Base-by-base conservation (phyloP, 2,329 filamentous ascomycete genomes). In the Sporothrix schenckii region DNA sequence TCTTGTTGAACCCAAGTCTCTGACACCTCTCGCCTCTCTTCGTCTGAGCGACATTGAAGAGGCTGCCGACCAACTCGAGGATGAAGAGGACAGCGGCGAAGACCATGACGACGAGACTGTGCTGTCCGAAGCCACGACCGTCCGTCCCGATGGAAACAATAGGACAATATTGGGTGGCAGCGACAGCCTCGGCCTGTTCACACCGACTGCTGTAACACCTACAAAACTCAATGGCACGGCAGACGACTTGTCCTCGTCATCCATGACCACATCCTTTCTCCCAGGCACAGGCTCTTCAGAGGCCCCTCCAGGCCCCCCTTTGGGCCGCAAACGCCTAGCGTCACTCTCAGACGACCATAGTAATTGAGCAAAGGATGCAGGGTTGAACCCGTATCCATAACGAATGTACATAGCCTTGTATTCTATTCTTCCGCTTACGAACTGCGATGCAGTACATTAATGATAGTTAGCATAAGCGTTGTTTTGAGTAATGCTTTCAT, bases 1-100 rank as follows among this genome's bases (percentile, higher is more conserved):
- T 11, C 41, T 66, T 16, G 52, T 21, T 4, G 52, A 44, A 14
- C 53, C 66, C 10, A 56, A 44, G n/a, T 68, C 50, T 19, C 30
- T 61, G 50, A 52, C 69, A 14, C 66, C 71, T n/a, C 58, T 60
- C 4, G 39, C 66, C 1, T 66, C 69, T 0, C 44, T 71, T 11
- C 61, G 60, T 13, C 58, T 72, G 10, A 71, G 69, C 41, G 69
- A 71, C 21, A 71, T 71, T 27, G 69, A 72, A 52, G 71, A 72
- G 7, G 68, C 65, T 13, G 65, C 65, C 4, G 71, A 70, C 4
- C 56, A n/a, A 13, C 47, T 39, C 16, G 56, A 70, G 6, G 52
- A 67, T 1, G 63, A 61, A 1, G 63, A 69, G 24, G 58, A 50
- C 14, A 60, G 41, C 41, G 50, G 41, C 19, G 44, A 60, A 6